These are phyloP conservation scores for Dioszegia hungarica DNA, from an alignment of 768 basidiomycete species.

Conservation along the genomic window DNA sequence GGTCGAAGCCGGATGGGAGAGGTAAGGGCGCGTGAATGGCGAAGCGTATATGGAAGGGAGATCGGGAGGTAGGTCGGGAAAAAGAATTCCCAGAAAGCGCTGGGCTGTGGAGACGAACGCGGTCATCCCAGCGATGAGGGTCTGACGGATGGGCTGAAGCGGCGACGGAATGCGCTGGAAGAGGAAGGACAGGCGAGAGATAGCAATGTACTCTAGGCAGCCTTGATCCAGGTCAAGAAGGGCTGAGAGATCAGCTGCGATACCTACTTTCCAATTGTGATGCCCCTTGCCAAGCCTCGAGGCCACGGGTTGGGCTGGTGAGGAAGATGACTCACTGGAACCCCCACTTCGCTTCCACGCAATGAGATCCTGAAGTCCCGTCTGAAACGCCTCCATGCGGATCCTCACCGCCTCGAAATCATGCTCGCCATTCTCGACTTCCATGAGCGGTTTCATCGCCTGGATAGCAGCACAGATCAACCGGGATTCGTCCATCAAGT, in stretches of 20 bases:
- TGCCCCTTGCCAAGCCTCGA: too few species aligned
- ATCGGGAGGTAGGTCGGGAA: not conserved
- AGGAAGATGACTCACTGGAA: not conserved
- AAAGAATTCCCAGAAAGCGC: not conserved
- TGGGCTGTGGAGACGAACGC: conserved; percentile 1
- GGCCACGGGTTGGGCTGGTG: too few species aligned
- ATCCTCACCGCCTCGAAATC: not conserved
- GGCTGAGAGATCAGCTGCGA: not conserved
- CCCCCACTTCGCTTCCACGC: not conserved
- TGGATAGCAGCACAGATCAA: not conserved
- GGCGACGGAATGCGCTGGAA: conserved; percentile 6
- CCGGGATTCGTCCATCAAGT: not conserved
- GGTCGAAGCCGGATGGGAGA: not conserved
- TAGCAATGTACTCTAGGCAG: not conserved
- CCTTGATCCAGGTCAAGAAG: not conserved
- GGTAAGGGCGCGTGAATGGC: not conserved
- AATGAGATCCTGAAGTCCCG: not conserved
- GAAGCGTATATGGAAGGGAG: not conserved
- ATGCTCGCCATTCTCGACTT: not conserved
- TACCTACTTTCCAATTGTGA: not conserved
- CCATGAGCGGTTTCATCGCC: conserved; percentile 1
- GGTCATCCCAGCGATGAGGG: not conserved
- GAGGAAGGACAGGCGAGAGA: conserved; percentile 5
- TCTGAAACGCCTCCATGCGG: not conserved
- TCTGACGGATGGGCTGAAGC: conserved; percentile 3